Percentiles rank a stretch among this genome's conserved stretches.
Evolutionary conservation across 192 early-diverging fungal species (phyloP).

Genomic region (Coemansia sp.): DNA sequence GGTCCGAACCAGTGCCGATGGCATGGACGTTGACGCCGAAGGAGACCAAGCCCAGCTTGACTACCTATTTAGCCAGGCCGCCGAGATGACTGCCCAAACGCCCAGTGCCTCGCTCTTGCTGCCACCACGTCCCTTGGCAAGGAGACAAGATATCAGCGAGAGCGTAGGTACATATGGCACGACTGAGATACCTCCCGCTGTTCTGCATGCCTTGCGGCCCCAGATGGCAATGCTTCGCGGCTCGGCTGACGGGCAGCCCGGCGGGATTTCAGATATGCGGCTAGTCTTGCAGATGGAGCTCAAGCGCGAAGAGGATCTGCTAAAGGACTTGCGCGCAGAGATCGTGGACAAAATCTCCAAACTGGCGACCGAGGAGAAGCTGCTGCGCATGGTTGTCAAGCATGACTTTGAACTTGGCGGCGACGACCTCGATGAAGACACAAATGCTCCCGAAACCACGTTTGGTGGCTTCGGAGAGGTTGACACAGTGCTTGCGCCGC

Average conservation of each 20-base stretch:
- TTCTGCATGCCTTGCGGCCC: not conserved
- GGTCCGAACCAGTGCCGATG: constrained; percentile 9
- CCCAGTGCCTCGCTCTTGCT: constrained; percentile 19
- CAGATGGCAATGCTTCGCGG: constrained; percentile 7
- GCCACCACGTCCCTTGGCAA: constrained; percentile 17
- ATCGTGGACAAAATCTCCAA: constrained; percentile 49
- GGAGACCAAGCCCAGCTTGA: constrained; percentile 48
- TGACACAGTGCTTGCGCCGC: not conserved
- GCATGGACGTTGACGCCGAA: constrained; percentile 43
- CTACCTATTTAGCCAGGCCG: constrained; percentile 42
- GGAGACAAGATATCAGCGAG: not conserved
- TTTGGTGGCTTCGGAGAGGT: constrained; percentile 16
- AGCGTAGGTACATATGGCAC: not conserved
- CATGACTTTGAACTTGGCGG: constrained; percentile 42
- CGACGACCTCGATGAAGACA: constrained; percentile 12
- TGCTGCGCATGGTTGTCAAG: constrained; percentile 50
- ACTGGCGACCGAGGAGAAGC: constrained; percentile 45
- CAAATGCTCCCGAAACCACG: not conserved
- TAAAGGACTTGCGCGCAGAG: constrained; percentile 48
- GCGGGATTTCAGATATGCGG: constrained; percentile 39
- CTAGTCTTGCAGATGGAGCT: constrained; percentile 52
- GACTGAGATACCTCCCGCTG: not conserved
- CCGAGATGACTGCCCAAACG: constrained; percentile 23
- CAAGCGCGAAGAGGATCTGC: constrained; percentile 35
- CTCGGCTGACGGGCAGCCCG: constrained; percentile 4